Conservation (phyloP, 352 stramenopile species). For the Globisporangium recalcitrans region DNA sequence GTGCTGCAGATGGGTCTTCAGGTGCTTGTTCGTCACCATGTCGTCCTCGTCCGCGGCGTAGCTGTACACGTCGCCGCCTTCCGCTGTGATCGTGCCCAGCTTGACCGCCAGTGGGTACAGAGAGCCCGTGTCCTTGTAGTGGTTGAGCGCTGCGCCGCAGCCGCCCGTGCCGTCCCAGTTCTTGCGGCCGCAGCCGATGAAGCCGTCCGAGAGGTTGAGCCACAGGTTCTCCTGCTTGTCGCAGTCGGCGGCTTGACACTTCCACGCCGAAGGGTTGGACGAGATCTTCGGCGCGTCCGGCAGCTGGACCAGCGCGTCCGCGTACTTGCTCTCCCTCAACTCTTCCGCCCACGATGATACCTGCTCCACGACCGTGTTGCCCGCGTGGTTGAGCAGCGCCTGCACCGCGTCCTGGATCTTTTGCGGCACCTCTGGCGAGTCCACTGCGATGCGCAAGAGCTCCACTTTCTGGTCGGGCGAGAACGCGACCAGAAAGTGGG, state of each 20-base stretch:
- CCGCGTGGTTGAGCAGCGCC: constrained; percentile 65
- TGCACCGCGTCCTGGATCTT: constrained; percentile 51
- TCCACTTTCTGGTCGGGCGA: constrained; percentile 28
- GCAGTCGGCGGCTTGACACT: constrained; percentile 90
- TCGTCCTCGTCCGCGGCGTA: constrained; percentile 97
- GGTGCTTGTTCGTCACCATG: constrained; percentile 94
- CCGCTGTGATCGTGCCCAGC: constrained; percentile 94
- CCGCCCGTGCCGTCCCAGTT: constrained; percentile 97
- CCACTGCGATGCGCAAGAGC: constrained; percentile 26
- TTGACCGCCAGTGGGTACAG: constrained; percentile 97
- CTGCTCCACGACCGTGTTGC: constrained; percentile 71
- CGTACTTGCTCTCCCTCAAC: constrained; percentile 72
- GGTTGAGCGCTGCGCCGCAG: constrained; percentile 93
- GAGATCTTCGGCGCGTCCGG: constrained; percentile 54
- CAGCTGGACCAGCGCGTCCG: constrained; percentile 64
- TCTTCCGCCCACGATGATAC: constrained; percentile 83
- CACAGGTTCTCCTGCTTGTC: constrained; percentile 98
- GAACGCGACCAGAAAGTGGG: constrained; percentile 75
- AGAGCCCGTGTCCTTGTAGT: constrained; percentile 92
- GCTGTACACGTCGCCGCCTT: constrained; percentile 97
- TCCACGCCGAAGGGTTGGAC: constrained; percentile 67
- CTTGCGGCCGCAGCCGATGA: constrained; percentile 79
- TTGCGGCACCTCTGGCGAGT: constrained; percentile 35
- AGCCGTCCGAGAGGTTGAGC: constrained; percentile 95
- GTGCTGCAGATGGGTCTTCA: constrained; percentile 91